Conservation (phyloP, 176 grass and related monocot species). For the Lolium multiflorum region DNA sequence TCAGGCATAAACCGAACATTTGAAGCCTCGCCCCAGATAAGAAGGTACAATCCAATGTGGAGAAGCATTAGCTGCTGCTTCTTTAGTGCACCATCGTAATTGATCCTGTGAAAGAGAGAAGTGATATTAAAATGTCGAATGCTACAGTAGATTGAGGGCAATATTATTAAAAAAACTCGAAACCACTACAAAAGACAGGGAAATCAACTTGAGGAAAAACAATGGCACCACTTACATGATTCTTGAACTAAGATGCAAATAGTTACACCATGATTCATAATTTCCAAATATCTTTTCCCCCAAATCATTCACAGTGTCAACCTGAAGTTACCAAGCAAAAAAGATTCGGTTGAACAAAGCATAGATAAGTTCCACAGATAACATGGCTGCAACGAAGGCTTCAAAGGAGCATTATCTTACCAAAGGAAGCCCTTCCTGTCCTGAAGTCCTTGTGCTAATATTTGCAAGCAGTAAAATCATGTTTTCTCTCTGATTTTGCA, state of each 20-base stretch:
- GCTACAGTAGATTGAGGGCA: neutral
- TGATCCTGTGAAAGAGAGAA: conserved; percentile 35
- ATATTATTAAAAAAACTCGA: neutral
- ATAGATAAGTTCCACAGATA: conserved; percentile 18
- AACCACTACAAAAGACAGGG: conserved; percentile 20
- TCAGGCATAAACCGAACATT: conserved; percentile 89
- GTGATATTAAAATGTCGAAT: conserved; percentile 16
- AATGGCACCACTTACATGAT: conserved; percentile 42
- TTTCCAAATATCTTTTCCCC: conserved; percentile 63
- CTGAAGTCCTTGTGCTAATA: conserved; percentile 50
- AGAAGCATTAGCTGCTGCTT: conserved; percentile 64
- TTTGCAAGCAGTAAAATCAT: conserved; percentile 80
- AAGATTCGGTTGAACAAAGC: conserved; percentile 9
- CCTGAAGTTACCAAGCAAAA: conserved; percentile 47
- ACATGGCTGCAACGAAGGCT: neutral
- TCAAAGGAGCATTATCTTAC: conserved; percentile 51
- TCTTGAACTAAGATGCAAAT: conserved; percentile 61
- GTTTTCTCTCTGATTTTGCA: conserved; percentile 80
- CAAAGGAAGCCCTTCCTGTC: conserved; percentile 36
- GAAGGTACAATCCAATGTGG: conserved; percentile 79
- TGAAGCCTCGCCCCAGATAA: conserved; percentile 85
- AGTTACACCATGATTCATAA: conserved; percentile 69
- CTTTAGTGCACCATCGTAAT: conserved; percentile 29
- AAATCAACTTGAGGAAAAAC: conserved; percentile 1
- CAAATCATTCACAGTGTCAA: conserved; percentile 44